Evolutionary conservation across 1,284 basidiomycete genomes (phyloP).

Genomic region (Schizophyllum amplum): DNA sequence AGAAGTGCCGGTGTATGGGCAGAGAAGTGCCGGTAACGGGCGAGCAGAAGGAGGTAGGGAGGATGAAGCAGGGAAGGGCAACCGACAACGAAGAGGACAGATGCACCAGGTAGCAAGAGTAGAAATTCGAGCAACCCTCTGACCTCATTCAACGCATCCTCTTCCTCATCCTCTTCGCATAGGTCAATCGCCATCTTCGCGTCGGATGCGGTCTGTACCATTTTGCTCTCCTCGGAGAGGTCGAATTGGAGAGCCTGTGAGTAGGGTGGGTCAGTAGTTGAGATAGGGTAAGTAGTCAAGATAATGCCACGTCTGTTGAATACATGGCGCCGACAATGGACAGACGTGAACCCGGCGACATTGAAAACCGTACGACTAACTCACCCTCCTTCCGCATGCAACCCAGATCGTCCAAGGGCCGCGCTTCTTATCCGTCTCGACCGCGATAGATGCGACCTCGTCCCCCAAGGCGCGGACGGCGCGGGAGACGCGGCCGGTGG

Average conservation of each 20-base stretch:
- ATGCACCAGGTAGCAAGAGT: conserved; percentile 3
- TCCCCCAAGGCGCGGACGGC: conserved; percentile 49
- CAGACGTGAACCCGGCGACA: too few relatives aligned
- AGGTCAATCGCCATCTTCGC: conserved; percentile 35
- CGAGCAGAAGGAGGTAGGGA: too few relatives aligned
- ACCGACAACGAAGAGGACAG: conserved; percentile 25
- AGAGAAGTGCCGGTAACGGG: too few relatives aligned
- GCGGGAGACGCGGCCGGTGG: conserved; percentile 51
- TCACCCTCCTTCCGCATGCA: conserved; percentile 49
- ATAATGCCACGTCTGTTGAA: too few relatives aligned
- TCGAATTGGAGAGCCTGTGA: conserved; percentile 24
- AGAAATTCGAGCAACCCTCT: conserved; percentile 13
- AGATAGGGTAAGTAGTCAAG: too few relatives aligned
- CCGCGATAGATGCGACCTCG: conserved; percentile 53
- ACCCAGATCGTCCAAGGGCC: conserved; percentile 46
- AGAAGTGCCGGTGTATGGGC: too few relatives aligned
- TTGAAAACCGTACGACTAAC: too few relatives aligned
- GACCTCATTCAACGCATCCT: conserved; percentile 67
- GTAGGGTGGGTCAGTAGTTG: too few relatives aligned
- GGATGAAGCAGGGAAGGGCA: too few relatives aligned
- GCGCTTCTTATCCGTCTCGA: conserved; percentile 27
- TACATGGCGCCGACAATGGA: too few relatives aligned
- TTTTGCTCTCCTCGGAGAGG: conserved; percentile 38
- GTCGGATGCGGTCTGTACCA: conserved; percentile 43
- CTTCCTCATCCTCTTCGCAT: conserved; percentile 32